These are phyloP conservation scores for Dunaliella sp. DNA, from an alignment of 139 green algal genomes.

Conservation along the genomic window DNA sequence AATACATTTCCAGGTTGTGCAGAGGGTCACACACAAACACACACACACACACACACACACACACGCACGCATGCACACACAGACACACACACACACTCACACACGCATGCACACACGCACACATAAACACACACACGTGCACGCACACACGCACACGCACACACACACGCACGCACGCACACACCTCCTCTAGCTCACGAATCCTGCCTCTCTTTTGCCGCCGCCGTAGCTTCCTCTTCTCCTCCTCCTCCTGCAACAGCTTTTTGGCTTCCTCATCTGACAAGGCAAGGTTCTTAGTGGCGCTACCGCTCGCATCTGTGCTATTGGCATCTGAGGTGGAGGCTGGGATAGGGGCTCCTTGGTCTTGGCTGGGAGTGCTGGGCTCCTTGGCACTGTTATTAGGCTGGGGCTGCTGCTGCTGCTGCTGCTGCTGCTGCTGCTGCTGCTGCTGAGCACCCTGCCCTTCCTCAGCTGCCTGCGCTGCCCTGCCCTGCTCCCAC, in stretches of 20 bases:
- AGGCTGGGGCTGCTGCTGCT: background rate
- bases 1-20: too few species aligned
- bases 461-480: background rate
- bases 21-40: too few species aligned
- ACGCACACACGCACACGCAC: background rate
- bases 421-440: background rate
- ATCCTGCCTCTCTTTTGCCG: slow-evolving; percentile 58
- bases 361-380: too few species aligned
- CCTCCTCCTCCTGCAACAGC: slow-evolving; percentile 57
- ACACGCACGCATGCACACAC: too few species aligned
- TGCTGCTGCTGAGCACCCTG: background rate
- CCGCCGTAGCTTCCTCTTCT: slow-evolving; percentile 38
- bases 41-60: too few species aligned
- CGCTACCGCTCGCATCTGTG: background rate
- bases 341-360: background rate
- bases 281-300: slow-evolving; percentile 3
- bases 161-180: too few species aligned
- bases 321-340: background rate
- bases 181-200: slow-evolving; percentile 69
- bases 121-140: too few species aligned
- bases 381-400: background rate
- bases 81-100: too few species aligned
- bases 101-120: too few species aligned
- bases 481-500: background rate
- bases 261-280: slow-evolving; percentile 42